These are phyloP conservation scores for Zymoseptoria crescenta DNA, from an alignment of 2,329 filamentous ascomycete species.

Conservation along the genomic window DNA sequence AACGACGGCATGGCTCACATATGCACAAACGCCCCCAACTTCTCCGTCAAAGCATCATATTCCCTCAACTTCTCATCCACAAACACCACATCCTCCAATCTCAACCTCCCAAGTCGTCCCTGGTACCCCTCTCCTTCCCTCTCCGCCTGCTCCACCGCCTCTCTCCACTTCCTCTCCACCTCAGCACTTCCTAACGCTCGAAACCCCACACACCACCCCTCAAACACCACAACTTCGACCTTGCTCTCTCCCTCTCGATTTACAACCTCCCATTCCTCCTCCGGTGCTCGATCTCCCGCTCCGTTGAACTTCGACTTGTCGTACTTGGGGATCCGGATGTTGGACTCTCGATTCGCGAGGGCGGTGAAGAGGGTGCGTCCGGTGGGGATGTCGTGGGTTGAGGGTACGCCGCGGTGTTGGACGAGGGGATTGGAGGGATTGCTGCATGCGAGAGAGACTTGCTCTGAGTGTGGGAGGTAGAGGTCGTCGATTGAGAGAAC, in stretches of 20 bases:
- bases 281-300: conserved; percentile 64
- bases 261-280: conserved; percentile 53
- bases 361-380: conserved; percentile 56
- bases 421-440: conserved; percentile 68
- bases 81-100: conserved; percentile 48
- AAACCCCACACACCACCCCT: conserved; percentile 90
- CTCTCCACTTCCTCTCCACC: conserved; percentile 47
- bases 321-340: conserved; percentile 61
- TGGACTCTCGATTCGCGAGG: conserved; percentile 43
- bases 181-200: conserved; percentile 52
- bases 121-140: conserved; percentile 36
- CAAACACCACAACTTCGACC: conserved; percentile 65
- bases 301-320: conserved; percentile 75
- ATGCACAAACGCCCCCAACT: conserved; percentile 57
- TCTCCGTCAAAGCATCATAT: conserved; percentile 54
- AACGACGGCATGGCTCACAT: conserved; percentile 41
- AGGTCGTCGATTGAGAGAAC: conserved; percentile 84
- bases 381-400: conserved; percentile 69
- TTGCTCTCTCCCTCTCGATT: conserved; percentile 42
- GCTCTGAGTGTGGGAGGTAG: conserved; percentile 66
- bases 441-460: conserved; percentile 54
- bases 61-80: conserved; percentile 51
- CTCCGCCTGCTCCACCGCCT: conserved; percentile 44
- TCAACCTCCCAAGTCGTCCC: conserved; percentile 47
- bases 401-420: conserved; percentile 75